Evolutionary conservation across 2,329 filamentous ascomycete genomes (phyloP), one percentile per base, ranked within the genome.

Genomic region (Fusarium mexicanum): DNA sequence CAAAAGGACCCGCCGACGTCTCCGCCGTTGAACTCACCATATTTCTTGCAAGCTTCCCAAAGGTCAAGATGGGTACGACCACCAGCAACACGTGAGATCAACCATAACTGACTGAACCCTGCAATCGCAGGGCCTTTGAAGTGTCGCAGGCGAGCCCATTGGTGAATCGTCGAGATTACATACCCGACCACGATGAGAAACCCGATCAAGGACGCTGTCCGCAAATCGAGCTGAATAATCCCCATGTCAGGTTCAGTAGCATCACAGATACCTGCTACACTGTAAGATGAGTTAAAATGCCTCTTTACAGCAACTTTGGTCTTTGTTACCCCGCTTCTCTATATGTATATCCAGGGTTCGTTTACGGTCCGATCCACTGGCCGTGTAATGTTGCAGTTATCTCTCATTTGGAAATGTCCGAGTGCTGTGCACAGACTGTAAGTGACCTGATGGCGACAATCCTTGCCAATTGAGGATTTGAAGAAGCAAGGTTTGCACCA

Each of bases 1-100:
- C 7, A 0, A 31, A 31, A 22, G 18, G 2, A n/a, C 8, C 43
- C 5, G 2, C 8, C 3, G 10, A 13, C 20, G 9, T 8, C 8
- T 3, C 12, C 9, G 6, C 3, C 20, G 0, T 8, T 48, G 13
- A 6, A 44, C 55, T 37, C 18, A 59, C 57, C 43, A 38, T 60
- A 20, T n/a, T 31, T 48, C 17, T 37, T 20, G 17, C 53, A 57
- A 11, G 11, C 26, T 9, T 43, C 26, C 38, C 53, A 57, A 20
- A 57, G 17, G 11, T 33, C 53, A 26, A 57, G 38, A 43, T 57
- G 26, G 2, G 53, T 57, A 10, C 53, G 53, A 24, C 53, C 26
- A 8, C 53, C 53, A 10, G 38, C 38, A 5, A 57, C 53, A 0
- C 22, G 26, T 2, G 53, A 57, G 3, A 57, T 57, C 1, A 57